Evolutionary conservation across 768 basidiomycete genomes (phyloP).

Genomic region (Auricularia sp.): DNA sequence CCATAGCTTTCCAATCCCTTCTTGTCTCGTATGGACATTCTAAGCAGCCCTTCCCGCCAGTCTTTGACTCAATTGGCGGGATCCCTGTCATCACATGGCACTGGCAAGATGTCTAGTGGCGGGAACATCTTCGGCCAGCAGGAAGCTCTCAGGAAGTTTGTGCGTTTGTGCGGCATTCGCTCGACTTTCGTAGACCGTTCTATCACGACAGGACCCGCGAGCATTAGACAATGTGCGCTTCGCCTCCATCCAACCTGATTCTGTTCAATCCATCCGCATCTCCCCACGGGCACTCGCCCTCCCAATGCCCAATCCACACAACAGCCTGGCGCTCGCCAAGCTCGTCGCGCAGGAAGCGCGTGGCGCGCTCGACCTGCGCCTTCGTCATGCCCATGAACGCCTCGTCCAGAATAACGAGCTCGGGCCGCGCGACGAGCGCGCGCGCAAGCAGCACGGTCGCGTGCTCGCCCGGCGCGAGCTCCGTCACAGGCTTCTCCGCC

Average conservation of each 20-base stretch:
- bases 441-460: conserved; percentile 75
- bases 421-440: conserved; percentile 65
- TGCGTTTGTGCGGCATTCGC: no score
- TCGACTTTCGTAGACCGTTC: no score
- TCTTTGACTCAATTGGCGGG: no score
- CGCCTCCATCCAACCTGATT: conserved; percentile 5
- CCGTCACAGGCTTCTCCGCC: conserved; percentile 42
- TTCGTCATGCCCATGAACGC: conserved; percentile 90
- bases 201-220: no score
- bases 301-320: conserved; percentile 83
- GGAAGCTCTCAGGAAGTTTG: no score
- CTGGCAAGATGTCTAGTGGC: no score
- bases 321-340: conserved; percentile 54
- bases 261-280: conserved; percentile 39
- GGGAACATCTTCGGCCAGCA: no score
- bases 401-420: conserved; percentile 79
- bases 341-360: conserved; percentile 46
- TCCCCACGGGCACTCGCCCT: conserved; percentile 83
- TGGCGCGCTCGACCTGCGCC: conserved; percentile 55
- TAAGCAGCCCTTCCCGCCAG: no score
- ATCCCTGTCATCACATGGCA: no score
- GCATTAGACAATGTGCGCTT: no score
- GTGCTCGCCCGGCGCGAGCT: conserved; percentile 65
- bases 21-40: no score
- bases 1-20: no score